Evolutionary conservation across 2,329 filamentous ascomycete genomes (phyloP), one percentile per base, ranked within the genome.

Genomic region (Aspergillus glaucus): DNA sequence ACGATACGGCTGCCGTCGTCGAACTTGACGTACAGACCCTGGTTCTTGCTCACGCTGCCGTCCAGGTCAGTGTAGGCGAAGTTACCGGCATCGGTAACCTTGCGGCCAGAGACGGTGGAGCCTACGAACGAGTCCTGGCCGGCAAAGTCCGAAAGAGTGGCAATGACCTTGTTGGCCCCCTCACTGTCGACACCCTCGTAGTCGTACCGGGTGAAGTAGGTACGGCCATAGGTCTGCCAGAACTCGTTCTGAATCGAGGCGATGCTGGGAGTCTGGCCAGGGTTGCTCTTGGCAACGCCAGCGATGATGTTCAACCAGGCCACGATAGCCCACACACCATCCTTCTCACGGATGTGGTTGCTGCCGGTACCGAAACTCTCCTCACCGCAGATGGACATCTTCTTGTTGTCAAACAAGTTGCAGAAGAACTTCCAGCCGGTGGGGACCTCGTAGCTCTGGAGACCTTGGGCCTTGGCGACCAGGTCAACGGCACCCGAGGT

Each of bases 351-450:
- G 66, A 98, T 95, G 74, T 98, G 93, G 78, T 98, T 96, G 73
- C 88, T 95, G 36, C 93, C 93, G 9, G 93, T 98, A 58, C 93
- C 93, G 70, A 98, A 98, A 56, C 87, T 93, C 79, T 98, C 93
- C 75, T 98, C 93, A 50, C 93, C 93, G 67, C 93, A 98, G 69
- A 98, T 98, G 64, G 93, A 95, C 66, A 96, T 86, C 79, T 95
- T 95, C 74, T 95, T 79, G 57, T 88, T 86, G 65, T 96, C 91
- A 63, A 96, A 95, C 50, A 96, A 80, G 62, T 90, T 89, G 67
- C 91, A 96, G 84, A 96, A 96, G 80, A 96, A 96, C 74, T 96
- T 96, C 93, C 93, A 98, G 63, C 93, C 93, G 1, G 93, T 98
- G 34, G 93, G 93, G 1, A 98, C 93, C 74, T 98, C 93, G 75